Conservation (phyloP, 768 basidiomycete species). For the Termitomyces sp. region DNA sequence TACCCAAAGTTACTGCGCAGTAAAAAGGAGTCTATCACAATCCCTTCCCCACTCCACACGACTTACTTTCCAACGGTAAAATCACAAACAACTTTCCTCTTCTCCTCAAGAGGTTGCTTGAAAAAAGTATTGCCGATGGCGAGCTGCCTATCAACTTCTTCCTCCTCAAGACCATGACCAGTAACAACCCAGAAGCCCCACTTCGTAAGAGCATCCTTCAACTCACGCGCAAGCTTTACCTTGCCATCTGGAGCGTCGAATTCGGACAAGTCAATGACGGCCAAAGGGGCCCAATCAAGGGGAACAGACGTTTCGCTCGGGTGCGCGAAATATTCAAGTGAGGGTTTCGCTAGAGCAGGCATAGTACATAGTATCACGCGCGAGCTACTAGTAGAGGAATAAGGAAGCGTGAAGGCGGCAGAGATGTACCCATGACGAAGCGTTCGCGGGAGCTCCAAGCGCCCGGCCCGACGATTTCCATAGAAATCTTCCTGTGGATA, state of each 20-base stretch:
- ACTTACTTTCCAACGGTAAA: conserved; percentile 27
- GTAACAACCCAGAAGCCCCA: conserved; percentile 39
- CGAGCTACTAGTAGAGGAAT: not conserved
- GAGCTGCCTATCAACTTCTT: conserved; percentile 29
- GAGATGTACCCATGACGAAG: not conserved
- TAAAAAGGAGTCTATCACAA: not conserved
- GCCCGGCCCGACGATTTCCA: not conserved
- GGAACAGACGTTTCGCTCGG: conserved; percentile 2
- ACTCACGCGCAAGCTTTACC: conserved; percentile 23
- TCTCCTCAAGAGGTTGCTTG: conserved; percentile 29
- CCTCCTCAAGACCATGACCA: conserved; percentile 32
- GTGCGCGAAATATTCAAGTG: conserved; percentile 1
- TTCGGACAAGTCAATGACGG: conserved; percentile 31
- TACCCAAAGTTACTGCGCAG: conserved; percentile 27
- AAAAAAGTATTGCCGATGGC: conserved; percentile 32
- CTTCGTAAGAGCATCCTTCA: conserved; percentile 32
- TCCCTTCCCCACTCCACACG: no score
- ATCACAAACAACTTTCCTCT: conserved; percentile 24
- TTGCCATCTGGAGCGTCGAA: conserved; percentile 27
- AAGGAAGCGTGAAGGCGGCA: not conserved
- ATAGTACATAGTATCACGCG: conserved; percentile 1
- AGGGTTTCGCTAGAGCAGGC: conserved; percentile 6
- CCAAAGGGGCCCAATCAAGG: conserved; percentile 31
- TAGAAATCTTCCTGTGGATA: not conserved
- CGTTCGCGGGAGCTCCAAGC: not conserved